Conservation (phyloP, 169 alveolate species). For the Perkinsus marinus region DNA sequence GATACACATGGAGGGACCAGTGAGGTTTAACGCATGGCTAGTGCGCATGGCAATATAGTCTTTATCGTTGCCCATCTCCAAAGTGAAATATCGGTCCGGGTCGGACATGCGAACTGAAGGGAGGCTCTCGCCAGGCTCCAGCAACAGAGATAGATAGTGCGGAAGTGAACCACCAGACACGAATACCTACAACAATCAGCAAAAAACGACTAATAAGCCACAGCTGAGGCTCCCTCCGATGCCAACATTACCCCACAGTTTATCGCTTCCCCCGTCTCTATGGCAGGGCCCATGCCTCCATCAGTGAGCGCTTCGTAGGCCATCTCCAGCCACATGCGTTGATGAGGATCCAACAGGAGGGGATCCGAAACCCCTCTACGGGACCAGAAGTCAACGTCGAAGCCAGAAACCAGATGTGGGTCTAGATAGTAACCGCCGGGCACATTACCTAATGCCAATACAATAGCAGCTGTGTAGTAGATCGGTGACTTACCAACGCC, state of each 20-base stretch:
- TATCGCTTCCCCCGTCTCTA: neutral
- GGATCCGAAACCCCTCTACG: neutral
- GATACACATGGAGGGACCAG: neutral
- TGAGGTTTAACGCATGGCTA: neutral
- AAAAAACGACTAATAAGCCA: too few relatives aligned
- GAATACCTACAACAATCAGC: neutral
- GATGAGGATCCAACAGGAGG: neutral
- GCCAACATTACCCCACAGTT: neutral
- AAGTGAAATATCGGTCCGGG: neutral
- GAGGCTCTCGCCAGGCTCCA: neutral
- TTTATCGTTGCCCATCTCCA: neutral
- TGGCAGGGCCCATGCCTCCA: neutral
- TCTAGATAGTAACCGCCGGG: neutral
- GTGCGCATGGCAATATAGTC: neutral
- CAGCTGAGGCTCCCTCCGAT: neutral
- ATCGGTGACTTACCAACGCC: neutral
- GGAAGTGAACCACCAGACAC: neutral
- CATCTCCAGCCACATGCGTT: neutral
- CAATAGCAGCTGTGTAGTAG: neutral
- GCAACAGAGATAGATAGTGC: neutral
- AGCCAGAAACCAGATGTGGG: neutral
- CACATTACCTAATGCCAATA: neutral
- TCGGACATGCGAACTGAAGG: neutral
- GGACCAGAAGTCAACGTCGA: neutral
- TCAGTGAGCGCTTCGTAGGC: neutral